phyloP scores from a whole-genome alignment of 2,329 filamentous ascomycete genomes.

The Arthrobotrys entomopaga region DNA sequence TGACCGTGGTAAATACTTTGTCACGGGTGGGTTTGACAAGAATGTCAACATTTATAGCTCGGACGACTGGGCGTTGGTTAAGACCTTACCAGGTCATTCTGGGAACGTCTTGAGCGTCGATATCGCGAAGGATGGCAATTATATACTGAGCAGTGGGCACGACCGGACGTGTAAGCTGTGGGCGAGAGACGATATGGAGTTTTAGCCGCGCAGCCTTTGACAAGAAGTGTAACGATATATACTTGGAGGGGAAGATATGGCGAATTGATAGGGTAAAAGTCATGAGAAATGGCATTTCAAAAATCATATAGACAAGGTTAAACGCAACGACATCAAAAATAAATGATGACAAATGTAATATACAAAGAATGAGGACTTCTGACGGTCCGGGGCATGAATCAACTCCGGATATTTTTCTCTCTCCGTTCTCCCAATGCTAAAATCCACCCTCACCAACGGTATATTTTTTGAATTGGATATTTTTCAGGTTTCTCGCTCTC shows the following conservation, averaged over 20 bases:
- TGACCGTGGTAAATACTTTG: conserved; percentile 83
- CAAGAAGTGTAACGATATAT: background rate
- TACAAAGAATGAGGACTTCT: conserved; percentile 50
- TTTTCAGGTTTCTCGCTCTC: conserved; percentile 7
- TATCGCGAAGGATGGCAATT: conserved; percentile 83
- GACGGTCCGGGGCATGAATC: background rate
- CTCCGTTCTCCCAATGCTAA: background rate
- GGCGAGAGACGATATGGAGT: conserved; percentile 80
- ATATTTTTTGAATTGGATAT: conserved; percentile 5
- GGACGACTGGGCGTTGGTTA: conserved; percentile 92
- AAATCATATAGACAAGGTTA: conserved; percentile 48
- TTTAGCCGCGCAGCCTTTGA: conserved; percentile 27
- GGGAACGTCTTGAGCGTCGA: conserved; percentile 92
- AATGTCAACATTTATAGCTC: conserved; percentile 96
- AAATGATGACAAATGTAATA: conserved; percentile 49
- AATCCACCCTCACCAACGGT: conserved; percentile 10
- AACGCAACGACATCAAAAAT: conserved; percentile 16
- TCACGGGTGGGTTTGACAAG: conserved; percentile 90
- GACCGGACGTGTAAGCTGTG: conserved; percentile 96
- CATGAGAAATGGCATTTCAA: conserved; percentile 45
- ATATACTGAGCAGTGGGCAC: conserved; percentile 94
- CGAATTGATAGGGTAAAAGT: background rate
- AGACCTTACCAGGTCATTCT: conserved; percentile 87
- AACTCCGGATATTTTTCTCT: background rate
- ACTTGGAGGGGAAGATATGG: background rate